Evolutionary conservation across 805 yeast genomes (phyloP).

Genomic region (Sporopachydermia quercuum): DNA sequence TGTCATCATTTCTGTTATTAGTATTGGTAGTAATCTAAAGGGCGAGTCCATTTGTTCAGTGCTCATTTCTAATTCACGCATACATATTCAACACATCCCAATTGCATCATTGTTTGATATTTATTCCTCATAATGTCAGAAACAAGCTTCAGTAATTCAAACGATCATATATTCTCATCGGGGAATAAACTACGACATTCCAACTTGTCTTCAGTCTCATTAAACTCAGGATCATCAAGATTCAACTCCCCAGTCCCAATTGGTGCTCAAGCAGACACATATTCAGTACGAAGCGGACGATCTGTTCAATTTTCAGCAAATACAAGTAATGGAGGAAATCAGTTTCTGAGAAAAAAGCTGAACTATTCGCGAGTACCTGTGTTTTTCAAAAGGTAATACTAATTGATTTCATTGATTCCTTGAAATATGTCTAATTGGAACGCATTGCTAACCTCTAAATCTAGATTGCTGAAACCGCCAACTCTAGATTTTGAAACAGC

Average conservation of each 20-base stretch:
- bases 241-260: not conserved
- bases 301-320: not conserved
- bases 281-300: not conserved
- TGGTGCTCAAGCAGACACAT: no score
- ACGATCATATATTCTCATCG: not conserved
- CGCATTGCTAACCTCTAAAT: not conserved
- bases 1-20: no score
- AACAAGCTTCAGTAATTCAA: not conserved
- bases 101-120: no score
- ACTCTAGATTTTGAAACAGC: conserved; percentile 88
- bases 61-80: no score
- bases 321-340: not conserved
- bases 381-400: conserved; percentile 13
- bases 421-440: not conserved
- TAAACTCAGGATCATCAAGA: not conserved
- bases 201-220: not conserved
- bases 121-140: no score
- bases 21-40: no score
- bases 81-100: no score
- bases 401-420: not conserved
- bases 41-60: no score
- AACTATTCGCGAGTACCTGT: conserved; percentile 12
- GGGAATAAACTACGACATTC: not conserved
- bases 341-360: not conserved
- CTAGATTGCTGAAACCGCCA: conserved; percentile 49